phyloP scores from a whole-genome alignment of 352 stramenopile species.

The Plasmopara viticola region DNA sequence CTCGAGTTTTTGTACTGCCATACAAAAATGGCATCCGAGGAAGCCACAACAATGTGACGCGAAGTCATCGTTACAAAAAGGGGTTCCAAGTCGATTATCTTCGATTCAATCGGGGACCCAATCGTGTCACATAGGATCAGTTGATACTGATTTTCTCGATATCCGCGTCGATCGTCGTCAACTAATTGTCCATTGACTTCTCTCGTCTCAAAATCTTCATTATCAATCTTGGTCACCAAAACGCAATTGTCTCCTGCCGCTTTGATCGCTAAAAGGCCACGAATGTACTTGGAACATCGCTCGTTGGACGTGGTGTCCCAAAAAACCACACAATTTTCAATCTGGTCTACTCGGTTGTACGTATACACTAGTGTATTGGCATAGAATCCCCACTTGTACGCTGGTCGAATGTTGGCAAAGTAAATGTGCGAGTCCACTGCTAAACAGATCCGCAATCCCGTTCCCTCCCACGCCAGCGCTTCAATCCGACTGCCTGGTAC shows the following conservation, averaged over 20 bases:
- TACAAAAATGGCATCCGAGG: constrained; percentile 82
- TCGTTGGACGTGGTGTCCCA: constrained; percentile 89
- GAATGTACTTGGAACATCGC: constrained; percentile 82
- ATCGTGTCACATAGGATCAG: constrained; percentile 86
- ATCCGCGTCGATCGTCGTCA: constrained; percentile 18
- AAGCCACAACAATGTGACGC: constrained; percentile 75
- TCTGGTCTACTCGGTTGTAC: constrained; percentile 85
- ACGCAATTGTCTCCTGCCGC: constrained; percentile 83
- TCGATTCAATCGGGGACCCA: constrained; percentile 76
- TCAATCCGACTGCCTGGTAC: constrained; percentile 86
- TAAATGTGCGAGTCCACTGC: constrained; percentile 94
- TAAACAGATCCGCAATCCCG: constrained; percentile 86
- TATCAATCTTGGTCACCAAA: constrained; percentile 78
- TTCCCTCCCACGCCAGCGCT: constrained; percentile 88
- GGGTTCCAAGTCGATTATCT: constrained; percentile 81
- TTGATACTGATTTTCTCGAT: constrained; percentile 73
- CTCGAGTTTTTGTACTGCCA: constrained; percentile 91
- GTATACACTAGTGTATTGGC: constrained; percentile 88
- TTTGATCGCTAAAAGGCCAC: constrained; percentile 68
- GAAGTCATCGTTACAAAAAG: constrained; percentile 84
- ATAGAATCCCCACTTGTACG: constrained; percentile 90
- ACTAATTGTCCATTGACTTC: constrained; percentile 20
- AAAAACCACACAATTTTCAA: constrained; percentile 87
- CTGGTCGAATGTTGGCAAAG: constrained; percentile 92
- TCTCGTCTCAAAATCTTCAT: constrained; percentile 48